These are phyloP conservation scores for Ceratobasidium sp. DNA, from an alignment of 1,284 basidiomycete genomes.

Conservation along the genomic window DNA sequence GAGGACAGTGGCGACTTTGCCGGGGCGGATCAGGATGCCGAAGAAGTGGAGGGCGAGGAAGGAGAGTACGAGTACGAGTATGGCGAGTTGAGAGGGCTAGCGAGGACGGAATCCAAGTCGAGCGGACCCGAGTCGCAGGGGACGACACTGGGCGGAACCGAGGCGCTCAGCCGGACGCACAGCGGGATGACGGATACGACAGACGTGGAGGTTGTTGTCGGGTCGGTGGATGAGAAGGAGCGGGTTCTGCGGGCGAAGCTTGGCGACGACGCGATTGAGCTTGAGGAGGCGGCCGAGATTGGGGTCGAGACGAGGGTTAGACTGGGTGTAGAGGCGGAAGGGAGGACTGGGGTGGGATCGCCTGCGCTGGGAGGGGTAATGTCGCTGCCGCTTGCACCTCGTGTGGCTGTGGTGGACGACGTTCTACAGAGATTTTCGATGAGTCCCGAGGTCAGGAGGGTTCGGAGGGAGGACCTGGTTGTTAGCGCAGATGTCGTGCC, in stretches of 20 bases:
- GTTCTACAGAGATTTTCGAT: background rate
- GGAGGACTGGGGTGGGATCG: background rate
- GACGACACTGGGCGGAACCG: slow-evolving; percentile 23
- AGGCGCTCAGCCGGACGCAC: slow-evolving; percentile 13
- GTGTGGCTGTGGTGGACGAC: background rate
- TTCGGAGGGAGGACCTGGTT: background rate
- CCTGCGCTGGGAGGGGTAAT: background rate
- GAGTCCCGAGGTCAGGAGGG: background rate
- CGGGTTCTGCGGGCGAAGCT: background rate
- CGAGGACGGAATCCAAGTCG: slow-evolving; percentile 9
- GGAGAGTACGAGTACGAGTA: background rate
- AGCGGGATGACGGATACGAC: slow-evolving; percentile 17
- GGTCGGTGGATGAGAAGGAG: slow-evolving; percentile 4
- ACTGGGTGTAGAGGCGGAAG: background rate
- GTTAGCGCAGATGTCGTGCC: background rate
- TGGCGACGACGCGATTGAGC: background rate
- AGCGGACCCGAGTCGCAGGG: slow-evolving; percentile 20
- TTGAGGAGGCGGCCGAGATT: background rate
- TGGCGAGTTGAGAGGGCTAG: background rate
- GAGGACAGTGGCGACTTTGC: background rate
- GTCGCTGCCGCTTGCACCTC: slow-evolving; percentile 14
- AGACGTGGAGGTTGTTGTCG: slow-evolving; percentile 9
- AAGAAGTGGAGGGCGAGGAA: background rate
- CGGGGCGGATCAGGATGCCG: background rate
- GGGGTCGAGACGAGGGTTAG: background rate